phyloP scores from a whole-genome alignment of 495 filamentous ascomycete species.

The Clavariopsis aquatica region DNA sequence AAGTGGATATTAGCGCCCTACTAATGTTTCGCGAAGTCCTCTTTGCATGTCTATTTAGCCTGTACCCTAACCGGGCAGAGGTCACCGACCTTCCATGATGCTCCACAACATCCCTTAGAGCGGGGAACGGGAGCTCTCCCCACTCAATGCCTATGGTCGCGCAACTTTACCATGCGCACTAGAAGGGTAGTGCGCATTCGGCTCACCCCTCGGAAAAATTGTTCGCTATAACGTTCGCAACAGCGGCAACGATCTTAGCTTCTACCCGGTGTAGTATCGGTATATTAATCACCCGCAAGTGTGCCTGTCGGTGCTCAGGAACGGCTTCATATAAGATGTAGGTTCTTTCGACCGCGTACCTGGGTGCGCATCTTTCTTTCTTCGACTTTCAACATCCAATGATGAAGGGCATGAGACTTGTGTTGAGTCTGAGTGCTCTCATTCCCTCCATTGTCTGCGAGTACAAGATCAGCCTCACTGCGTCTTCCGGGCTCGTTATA shows the following conservation, averaged over 20 bases:
- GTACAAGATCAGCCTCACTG: constrained; percentile 13
- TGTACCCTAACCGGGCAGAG: not conserved
- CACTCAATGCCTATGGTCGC: not conserved
- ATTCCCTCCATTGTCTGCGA: not conserved
- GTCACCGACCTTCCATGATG: not conserved
- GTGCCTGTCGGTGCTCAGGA: constrained; percentile 16
- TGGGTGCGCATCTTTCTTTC: not conserved
- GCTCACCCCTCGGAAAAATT: constrained; percentile 9
- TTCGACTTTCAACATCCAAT: not conserved
- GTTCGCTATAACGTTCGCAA: not conserved
- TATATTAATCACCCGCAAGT: constrained; percentile 16
- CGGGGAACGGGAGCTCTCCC: not conserved
- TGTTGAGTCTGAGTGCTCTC: constrained; percentile 3
- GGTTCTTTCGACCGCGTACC: constrained; percentile 1
- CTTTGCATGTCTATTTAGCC: not conserved
- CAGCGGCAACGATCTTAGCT: not conserved
- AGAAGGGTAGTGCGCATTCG: not conserved
- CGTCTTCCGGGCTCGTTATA: constrained; percentile 3
- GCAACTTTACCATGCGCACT: not conserved
- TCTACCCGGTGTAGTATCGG: constrained; percentile 20
- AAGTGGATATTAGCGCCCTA: too few relatives aligned
- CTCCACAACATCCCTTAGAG: not conserved
- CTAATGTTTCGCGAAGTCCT: not conserved
- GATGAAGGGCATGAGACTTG: not conserved
- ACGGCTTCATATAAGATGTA: constrained; percentile 18